Evolutionary conservation across 495 filamentous ascomycete species (phyloP).

Genomic region (Parathielavia hyrcaniae): DNA sequence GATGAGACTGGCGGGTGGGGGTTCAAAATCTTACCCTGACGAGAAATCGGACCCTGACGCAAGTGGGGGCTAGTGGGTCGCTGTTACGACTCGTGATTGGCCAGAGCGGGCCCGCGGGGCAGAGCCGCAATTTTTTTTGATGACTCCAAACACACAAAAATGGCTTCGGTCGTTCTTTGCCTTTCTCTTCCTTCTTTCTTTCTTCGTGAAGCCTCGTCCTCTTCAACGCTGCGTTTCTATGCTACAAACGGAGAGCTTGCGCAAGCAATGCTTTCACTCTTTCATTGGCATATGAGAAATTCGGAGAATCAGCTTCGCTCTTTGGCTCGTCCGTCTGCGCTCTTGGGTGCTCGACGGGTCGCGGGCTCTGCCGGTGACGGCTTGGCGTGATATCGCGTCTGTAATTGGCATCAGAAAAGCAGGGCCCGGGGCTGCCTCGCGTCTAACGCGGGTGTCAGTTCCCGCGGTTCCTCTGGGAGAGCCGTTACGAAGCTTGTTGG

Average conservation of each 20-base stretch:
- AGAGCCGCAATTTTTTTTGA: constrained; percentile 23
- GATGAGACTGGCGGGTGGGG: constrained; percentile 1
- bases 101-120: neutral
- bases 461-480: constrained; percentile 65
- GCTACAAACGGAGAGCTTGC: constrained; percentile 75
- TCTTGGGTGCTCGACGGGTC: constrained; percentile 32
- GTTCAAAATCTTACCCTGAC: neutral
- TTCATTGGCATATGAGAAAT: constrained; percentile 93
- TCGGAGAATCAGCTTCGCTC: constrained; percentile 79
- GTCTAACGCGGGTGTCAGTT: constrained; percentile 36
- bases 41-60: neutral
- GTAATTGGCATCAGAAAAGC: constrained; percentile 99
- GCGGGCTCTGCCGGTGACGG: constrained; percentile 77
- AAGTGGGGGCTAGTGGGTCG: neutral
- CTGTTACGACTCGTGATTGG: neutral
- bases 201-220: constrained; percentile 74
- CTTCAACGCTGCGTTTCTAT: constrained; percentile 99
- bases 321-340: constrained; percentile 52
- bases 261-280: constrained; percentile 35
- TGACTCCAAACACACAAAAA: constrained; percentile 30
- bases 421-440: constrained; percentile 49
- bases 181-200: constrained; percentile 34
- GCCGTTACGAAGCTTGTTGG: constrained; percentile 92
- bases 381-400: constrained; percentile 84
- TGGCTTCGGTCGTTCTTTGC: constrained; percentile 12